Evolutionary conservation across 495 filamentous ascomycete species (phyloP), one percentile per base, ranked within the genome.

Genomic region (Hyaloscypha bicolor): DNA sequence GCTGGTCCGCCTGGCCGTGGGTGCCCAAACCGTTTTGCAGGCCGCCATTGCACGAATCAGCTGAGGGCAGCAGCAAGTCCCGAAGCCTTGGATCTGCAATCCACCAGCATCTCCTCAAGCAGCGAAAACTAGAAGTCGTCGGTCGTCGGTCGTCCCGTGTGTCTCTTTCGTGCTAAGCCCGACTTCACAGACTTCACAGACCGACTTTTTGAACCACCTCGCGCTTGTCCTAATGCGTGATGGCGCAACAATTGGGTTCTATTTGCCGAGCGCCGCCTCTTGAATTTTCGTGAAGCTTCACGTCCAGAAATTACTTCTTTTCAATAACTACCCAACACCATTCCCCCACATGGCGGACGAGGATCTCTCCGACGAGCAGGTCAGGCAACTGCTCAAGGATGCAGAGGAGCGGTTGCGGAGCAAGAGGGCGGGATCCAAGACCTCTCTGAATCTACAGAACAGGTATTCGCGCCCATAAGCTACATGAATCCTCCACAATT

Each of bases 301-400:
- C 66, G 52, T 57, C 63, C 65, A 62, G 42, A 48, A 48, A 2
- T 48, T 48, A 67, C 55, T 61, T 59, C 51, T 39, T 22, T 60
- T 45, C 31, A n/a, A 60, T 51, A 66, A 12, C 53, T 32, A 42
- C 48, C 48, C 35, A 39, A 60, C 37, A 55, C 21, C 19, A 64
- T 29, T 51, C 72, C 62, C 52, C 31, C 73, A 70, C 65, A 73
- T 69, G 76, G 73, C 64, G 22, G 81, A 82, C 39, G 86, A 87
- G 60, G 81, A 86, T 45, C 71, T 87, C 61, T 81, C 82, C n/a
- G 83, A 85, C 70, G 82, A 87, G 67, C 84, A 88, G 72, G 82
- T 92, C 60, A 77, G 83, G 66, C 77, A 84, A 69, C 80, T 93
- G 42, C 83, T 93, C 51, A 78, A 82, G 60, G 82, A 90, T 76